Base-by-base conservation (phyloP, 768 basidiomycete genomes). In the Filobasidium wieringae region DNA sequence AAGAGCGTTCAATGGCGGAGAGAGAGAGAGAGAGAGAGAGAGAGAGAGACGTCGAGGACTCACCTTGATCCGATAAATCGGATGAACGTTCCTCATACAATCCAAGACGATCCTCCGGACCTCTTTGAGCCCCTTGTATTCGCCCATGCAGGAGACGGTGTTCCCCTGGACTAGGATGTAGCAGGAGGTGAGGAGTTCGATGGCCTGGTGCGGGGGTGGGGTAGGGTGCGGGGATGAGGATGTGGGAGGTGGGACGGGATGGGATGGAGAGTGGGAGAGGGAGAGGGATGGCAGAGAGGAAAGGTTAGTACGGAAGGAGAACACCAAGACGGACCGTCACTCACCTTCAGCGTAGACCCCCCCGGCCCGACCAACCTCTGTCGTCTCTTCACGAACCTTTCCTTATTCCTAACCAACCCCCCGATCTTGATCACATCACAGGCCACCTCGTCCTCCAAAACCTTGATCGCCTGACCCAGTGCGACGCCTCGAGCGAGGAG, bases 371-470 rank as follows among this genome's bases (percentile, higher is more conserved):
- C 90, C 54, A 99, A 92, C 59, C 95, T 80, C 75, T 97, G 93
- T 62, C 95, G 78, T 63, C 95, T 77, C 76, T 97, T 97, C 61
- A 95, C 92, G 67, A 93, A 97, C 31, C 93, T 78, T 61, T 97
- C 95, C 72, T 93, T 96, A 74, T 96, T 97, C 65, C 90, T 78
- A 17, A 97, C 87, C 53, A 93, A 72, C 66, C 80, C 92, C 15
- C 95, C 93, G 61, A 97, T 96, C 76, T 97, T 96, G 72, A 99
- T 96, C 63, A 99, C 92, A 73, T 99, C 95, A 72, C 90, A 95
- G 2, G 90, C 87, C 22, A 86, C 79, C 47, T 80, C 80, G 71
- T 99, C 95, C 58, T 95, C 85, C 55, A 99, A 76, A 41, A 96
- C 83, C 72, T 91, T 91, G 53, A 86, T 80, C 0, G 90, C 92